Percentiles rank a stretch among this genome's conserved stretches.
Conservation (phyloP, 1,139 yeast species). For the Yamadazyma oceani region DNA sequence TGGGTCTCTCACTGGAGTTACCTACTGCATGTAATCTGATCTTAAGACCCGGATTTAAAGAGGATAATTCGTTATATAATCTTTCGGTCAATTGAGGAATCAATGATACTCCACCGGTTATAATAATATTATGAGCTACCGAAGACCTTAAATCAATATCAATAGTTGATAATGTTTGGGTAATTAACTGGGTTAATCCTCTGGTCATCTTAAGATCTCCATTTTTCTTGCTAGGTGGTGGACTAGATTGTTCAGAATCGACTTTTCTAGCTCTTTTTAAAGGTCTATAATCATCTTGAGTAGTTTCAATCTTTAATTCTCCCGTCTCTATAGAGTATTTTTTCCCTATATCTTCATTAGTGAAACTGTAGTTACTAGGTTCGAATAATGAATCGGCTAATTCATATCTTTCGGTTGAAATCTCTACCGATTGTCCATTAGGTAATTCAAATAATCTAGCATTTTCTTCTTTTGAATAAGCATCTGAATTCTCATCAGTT, state of each 20-base stretch:
- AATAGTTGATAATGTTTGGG: conserved; percentile 64
- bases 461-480: conserved; percentile 31
- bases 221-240: conserved; percentile 28
- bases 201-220: conserved; percentile 19
- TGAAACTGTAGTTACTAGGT: conserved; percentile 48
- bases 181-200: conserved; percentile 71
- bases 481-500: conserved; percentile 23
- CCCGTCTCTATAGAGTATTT: conserved; percentile 41
- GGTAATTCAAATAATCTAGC: conserved; percentile 78
- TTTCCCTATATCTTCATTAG: conserved; percentile 19
- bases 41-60: conserved; percentile 85
- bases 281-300: conserved; percentile 67
- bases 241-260: conserved; percentile 39
- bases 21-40: conserved; percentile 89
- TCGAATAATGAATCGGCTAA: conserved; percentile 76
- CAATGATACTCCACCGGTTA: conserved; percentile 87
- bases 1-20: conserved; percentile 75
- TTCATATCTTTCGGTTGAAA: conserved; percentile 58
- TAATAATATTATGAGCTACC: conserved; percentile 85
- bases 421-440: conserved; percentile 48
- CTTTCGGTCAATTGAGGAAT: conserved; percentile 89
- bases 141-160: conserved; percentile 92
- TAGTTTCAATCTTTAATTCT: conserved; percentile 33
- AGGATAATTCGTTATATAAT: conserved; percentile 69
- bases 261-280: conserved; percentile 58